Evolutionary conservation across 768 basidiomycete genomes (phyloP).

Genomic region (Tulasnella sp.): DNA sequence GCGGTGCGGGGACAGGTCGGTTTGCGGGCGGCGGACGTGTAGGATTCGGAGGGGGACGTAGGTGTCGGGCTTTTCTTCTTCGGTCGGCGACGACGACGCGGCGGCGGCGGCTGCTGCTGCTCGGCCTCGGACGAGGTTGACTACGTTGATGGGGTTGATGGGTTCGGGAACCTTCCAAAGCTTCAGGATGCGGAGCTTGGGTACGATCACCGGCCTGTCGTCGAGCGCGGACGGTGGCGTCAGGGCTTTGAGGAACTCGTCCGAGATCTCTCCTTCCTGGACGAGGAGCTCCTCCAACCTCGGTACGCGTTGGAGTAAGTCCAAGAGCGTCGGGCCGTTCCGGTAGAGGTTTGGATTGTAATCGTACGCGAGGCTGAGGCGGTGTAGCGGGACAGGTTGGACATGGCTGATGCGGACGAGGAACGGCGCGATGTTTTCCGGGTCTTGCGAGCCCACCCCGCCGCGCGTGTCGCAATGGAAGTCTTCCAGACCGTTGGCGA

Average conservation of each 20-base stretch:
- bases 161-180: background rate
- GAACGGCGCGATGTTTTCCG: background rate
- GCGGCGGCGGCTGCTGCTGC: background rate
- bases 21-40: background rate
- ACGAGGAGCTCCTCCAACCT: background rate
- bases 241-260: background rate
- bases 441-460: background rate
- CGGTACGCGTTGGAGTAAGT: background rate
- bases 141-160: background rate
- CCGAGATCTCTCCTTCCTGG: background rate
- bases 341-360: background rate
- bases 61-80: background rate
- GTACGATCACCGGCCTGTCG: background rate
- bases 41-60: background rate
- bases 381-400: background rate
- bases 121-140: background rate
- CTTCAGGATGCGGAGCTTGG: background rate
- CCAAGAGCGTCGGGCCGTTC: background rate
- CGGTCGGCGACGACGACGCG: background rate
- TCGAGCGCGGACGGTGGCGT: background rate
- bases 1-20: background rate
- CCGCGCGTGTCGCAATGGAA: conserved; percentile 13
- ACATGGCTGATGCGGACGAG: background rate
- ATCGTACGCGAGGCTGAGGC: background rate
- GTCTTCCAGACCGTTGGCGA: background rate